Percentiles rank a stretch among this genome's conserved stretches.
phyloP scores from a whole-genome alignment of 1,139 yeast species.

The Suhomyces taliae region DNA sequence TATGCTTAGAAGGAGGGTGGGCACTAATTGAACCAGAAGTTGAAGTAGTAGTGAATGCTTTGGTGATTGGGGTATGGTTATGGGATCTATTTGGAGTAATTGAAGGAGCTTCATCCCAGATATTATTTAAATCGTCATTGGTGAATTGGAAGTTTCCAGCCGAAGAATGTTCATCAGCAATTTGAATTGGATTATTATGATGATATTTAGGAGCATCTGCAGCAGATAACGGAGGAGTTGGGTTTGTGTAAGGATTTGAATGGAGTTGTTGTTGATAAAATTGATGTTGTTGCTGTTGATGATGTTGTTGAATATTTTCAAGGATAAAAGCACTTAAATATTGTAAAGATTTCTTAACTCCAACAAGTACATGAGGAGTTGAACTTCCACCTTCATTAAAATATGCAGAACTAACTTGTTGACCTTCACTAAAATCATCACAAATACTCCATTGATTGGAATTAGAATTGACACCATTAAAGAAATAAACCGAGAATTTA shows the following conservation, averaged over 20 bases:
- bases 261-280: slow-evolving; percentile 6
- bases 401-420: slow-evolving; percentile 70
- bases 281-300: slow-evolving; percentile 6
- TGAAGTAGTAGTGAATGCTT: slow-evolving; percentile 9
- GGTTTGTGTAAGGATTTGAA: slow-evolving; percentile 12
- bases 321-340: slow-evolving; percentile 55
- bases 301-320: slow-evolving; percentile 31
- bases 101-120: slow-evolving; percentile 24
- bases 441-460: slow-evolving; percentile 79
- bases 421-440: slow-evolving; percentile 81
- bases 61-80: slow-evolving; percentile 12
- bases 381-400: slow-evolving; percentile 52
- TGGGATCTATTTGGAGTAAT: slow-evolving; percentile 10
- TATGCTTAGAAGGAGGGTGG: slow-evolving; percentile 7
- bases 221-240: slow-evolving; percentile 12
- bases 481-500: slow-evolving; percentile 72
- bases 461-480: slow-evolving; percentile 48
- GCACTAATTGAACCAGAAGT: slow-evolving; percentile 10
- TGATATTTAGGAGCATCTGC: slow-evolving; percentile 9
- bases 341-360: slow-evolving; percentile 51
- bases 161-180: slow-evolving; percentile 13
- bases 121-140: slow-evolving; percentile 17
- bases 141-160: slow-evolving; percentile 22
- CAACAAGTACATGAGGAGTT: slow-evolving; percentile 57
- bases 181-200: slow-evolving; percentile 18